phyloP scores from a whole-genome alignment of 768 basidiomycete genomes.

The Postia placenta region DNA sequence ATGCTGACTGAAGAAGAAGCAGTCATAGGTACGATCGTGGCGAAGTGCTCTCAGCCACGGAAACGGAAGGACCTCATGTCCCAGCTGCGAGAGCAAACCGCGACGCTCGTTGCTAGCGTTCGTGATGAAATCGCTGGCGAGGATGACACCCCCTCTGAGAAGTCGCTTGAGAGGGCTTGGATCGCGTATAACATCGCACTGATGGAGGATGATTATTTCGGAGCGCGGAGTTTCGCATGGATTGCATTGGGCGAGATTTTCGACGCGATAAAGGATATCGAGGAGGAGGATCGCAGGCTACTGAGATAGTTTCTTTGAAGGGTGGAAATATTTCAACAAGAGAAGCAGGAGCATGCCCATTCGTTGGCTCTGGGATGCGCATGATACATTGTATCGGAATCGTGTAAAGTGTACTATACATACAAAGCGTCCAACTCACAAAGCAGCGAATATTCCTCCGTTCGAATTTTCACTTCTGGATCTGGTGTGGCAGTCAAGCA shows the following conservation, averaged over 20 bases:
- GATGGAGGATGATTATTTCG: slow-evolving; percentile 35
- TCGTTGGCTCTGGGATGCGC: too few relatives aligned
- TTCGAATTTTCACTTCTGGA: too few relatives aligned
- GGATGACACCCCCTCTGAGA: slow-evolving; percentile 32
- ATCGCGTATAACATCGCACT: slow-evolving; percentile 46
- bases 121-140: slow-evolving; percentile 46
- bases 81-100: slow-evolving; percentile 49
- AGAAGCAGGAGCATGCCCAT: slow-evolving; percentile 2
- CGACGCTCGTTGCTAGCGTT: slow-evolving; percentile 43
- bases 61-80: slow-evolving; percentile 48
- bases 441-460: too few relatives aligned
- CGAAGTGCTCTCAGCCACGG: slow-evolving; percentile 53
- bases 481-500: too few relatives aligned
- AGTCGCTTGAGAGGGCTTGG: slow-evolving; percentile 46
- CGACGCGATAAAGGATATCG: slow-evolving; percentile 41
- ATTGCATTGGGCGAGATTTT: slow-evolving; percentile 53
- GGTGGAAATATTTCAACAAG: background rate
- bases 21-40: slow-evolving; percentile 58
- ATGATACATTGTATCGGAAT: background rate
- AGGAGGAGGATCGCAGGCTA: slow-evolving; percentile 24
- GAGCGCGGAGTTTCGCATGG: slow-evolving; percentile 59
- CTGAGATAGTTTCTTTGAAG: background rate
- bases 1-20: slow-evolving; percentile 59
- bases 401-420: slow-evolving; percentile 10
- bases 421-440: slow-evolving; percentile 7